Evolutionary conservation across 1,139 yeast species (phyloP).

Genomic region (Schizosaccharomyces versatilis): DNA sequence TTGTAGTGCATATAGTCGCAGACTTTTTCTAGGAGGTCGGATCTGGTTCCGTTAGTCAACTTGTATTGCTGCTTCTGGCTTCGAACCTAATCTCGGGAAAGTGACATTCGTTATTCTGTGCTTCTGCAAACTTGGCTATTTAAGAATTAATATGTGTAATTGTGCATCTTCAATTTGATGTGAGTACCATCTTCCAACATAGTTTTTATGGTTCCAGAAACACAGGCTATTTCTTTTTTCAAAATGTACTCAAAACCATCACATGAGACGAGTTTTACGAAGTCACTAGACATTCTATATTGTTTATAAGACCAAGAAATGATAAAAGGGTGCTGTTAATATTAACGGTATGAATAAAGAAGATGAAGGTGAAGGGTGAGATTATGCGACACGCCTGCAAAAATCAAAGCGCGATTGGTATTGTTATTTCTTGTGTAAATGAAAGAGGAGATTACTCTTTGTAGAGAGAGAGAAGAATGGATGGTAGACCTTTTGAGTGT

Average conservation of each 20-base stretch:
- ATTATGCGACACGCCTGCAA: too few species aligned
- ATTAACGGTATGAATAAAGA: too few species aligned
- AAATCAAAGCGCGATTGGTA: too few species aligned
- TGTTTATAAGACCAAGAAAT: too few species aligned
- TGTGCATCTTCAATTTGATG: background rate
- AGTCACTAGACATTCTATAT: slow-evolving; percentile 13
- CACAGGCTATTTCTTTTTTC: slow-evolving; percentile 54
- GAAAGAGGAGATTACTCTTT: too few species aligned
- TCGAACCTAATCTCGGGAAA: slow-evolving; percentile 11
- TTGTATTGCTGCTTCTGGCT: background rate
- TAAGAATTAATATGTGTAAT: background rate
- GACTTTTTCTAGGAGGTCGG: slow-evolving; percentile 52
- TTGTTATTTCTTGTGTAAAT: too few species aligned
- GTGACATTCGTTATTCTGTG: slow-evolving; percentile 8
- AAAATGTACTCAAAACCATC: slow-evolving; percentile 50
- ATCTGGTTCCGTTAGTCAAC: slow-evolving; percentile 22
- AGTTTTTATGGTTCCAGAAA: slow-evolving; percentile 58
- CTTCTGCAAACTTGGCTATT: slow-evolving; percentile 11
- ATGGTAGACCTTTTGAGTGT: too few species aligned
- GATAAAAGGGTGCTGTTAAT: too few species aligned
- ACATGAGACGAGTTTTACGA: slow-evolving; percentile 49
- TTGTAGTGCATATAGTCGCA: slow-evolving; percentile 72
- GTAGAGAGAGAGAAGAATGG: too few species aligned
- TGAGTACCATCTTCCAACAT: slow-evolving; percentile 24
- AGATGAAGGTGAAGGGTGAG: too few species aligned